A percentile compares a stretch with the other conserved stretches of the same genome.
These are phyloP conservation scores for Cytospora chrysosperma DNA, from an alignment of 2,329 filamentous ascomycete genomes.

Conservation along the genomic window DNA sequence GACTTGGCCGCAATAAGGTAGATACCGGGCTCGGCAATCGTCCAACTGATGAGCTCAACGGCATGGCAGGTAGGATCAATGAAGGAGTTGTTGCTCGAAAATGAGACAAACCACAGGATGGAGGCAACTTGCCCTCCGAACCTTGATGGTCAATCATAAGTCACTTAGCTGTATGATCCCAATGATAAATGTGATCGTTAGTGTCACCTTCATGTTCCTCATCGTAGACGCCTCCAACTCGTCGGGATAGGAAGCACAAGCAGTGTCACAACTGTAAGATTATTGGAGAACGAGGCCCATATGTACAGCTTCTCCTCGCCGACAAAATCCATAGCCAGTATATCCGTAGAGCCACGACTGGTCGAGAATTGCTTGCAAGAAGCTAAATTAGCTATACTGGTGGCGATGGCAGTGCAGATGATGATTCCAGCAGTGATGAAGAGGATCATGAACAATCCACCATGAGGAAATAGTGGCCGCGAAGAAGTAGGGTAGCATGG, in stretches of 20 bases:
- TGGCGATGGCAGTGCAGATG: neutral
- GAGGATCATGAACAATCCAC: slow-evolving; percentile 16
- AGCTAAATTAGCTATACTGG: neutral
- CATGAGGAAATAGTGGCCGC: slow-evolving; percentile 25
- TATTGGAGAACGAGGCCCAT: slow-evolving; percentile 36
- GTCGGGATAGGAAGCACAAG: slow-evolving; percentile 36
- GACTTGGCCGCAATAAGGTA: slow-evolving; percentile 32
- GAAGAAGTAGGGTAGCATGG: no score
- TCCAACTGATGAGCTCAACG: slow-evolving; percentile 28
- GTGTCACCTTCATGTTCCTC: neutral
- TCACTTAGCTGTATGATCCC: neutral
- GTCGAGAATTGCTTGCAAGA: neutral
- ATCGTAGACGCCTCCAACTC: slow-evolving; percentile 28
- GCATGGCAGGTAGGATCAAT: slow-evolving; percentile 27
- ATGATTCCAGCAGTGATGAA: slow-evolving; percentile 4
- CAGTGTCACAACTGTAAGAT: slow-evolving; percentile 37
- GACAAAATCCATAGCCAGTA: slow-evolving; percentile 28
- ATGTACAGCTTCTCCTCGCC: slow-evolving; percentile 31
- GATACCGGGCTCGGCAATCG: slow-evolving; percentile 28
- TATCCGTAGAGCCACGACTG: slow-evolving; percentile 19
- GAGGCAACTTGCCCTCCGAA: slow-evolving; percentile 33
- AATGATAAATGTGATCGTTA: neutral
- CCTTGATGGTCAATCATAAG: neutral
- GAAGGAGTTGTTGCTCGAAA: slow-evolving; percentile 27
- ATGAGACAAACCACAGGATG: slow-evolving; percentile 31